Evolutionary conservation across 1,284 basidiomycete species (phyloP), one percentile per base, ranked within the genome.

Genomic region (Pseudozyma tsukubaensis): DNA sequence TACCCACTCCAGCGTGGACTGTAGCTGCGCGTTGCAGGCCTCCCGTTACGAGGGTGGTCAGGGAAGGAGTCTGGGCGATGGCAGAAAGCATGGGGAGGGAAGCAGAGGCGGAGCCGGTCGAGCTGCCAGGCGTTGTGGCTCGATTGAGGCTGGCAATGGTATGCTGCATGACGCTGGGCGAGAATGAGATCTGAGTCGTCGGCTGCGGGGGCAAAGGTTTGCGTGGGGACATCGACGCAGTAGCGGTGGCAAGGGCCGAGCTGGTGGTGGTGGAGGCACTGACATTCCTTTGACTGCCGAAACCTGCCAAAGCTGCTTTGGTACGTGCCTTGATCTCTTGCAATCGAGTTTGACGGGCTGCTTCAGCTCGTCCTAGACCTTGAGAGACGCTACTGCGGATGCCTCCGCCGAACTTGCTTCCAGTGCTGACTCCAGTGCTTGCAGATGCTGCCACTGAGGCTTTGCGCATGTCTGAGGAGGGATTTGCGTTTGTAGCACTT

Each of bases 311-410:
- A 2, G 71, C 71, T 19, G 65, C 64, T 39, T 63, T 63, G 29
- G 71, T 69, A 5, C 61, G 35, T 8, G 71, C 61, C 34, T 73
- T 68, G 65, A 73, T 62, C 57, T 73, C 71, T 37, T 65, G 59
- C 35, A 73, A 43, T 47, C 71, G 45, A 13, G 61, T 61, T 35
- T 73, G 65, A 21, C 71, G 71, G 7, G 61, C 60, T n/a, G 65
- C 50, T 39, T 73, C 71, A 10, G 61, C 65, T 36, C 65, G 47
- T 16, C 52, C 61, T 9, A 73, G 61, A 14, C 71, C 61, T 19
- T 62, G 63, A 12, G 64, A 67, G 42, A 72, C 60, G 36, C 68
- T 71, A 47, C 58, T 64, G 10, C 67, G 57, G 34, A 70, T 57
- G 45, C 67, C 64, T 1, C 61, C 61, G 45, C 57, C 57, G 10